Evolutionary conservation across 805 yeast species (phyloP).

Genomic region (Saccharomyces jurei): DNA sequence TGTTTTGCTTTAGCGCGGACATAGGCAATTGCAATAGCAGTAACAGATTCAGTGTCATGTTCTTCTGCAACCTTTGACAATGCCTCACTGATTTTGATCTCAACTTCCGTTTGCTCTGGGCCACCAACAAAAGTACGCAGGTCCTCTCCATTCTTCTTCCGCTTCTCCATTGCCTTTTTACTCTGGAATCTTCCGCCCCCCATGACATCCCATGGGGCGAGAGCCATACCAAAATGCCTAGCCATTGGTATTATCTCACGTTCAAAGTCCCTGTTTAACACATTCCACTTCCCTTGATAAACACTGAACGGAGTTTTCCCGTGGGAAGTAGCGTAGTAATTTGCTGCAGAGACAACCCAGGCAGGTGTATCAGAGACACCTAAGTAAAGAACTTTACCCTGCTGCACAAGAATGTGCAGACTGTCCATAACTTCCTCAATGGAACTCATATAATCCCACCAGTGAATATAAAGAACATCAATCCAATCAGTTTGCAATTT

Average conservation of each 20-base stretch:
- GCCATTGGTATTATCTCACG: slow-evolving; percentile 23
- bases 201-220: slow-evolving; percentile 19
- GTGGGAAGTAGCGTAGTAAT: slow-evolving; percentile 13
- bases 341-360: slow-evolving; percentile 15
- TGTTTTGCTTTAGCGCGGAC: slow-evolving; percentile 13
- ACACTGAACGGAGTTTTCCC: slow-evolving; percentile 17
- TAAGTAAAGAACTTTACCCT: slow-evolving; percentile 18
- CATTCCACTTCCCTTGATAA: slow-evolving; percentile 20
- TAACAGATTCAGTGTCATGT: slow-evolving; percentile 9
- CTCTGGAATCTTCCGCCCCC: slow-evolving; percentile 19
- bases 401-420: slow-evolving; percentile 8
- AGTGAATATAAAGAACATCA: slow-evolving; percentile 17
- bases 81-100: slow-evolving; percentile 12
- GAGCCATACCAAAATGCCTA: slow-evolving; percentile 18
- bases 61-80: slow-evolving; percentile 13
- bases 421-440: slow-evolving; percentile 17
- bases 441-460: slow-evolving; percentile 20
- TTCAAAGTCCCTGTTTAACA: slow-evolving; percentile 15
- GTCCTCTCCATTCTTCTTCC: slow-evolving; percentile 10
- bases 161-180: slow-evolving; percentile 11
- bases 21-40: slow-evolving; percentile 19
- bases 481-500: slow-evolving; percentile 18
- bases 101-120: slow-evolving; percentile 7
- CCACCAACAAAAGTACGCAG: slow-evolving; percentile 3
- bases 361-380: slow-evolving; percentile 21